Base-by-base conservation (phyloP, 2,329 filamentous ascomycete genomes). In the Stachybotrys chlorohalonatus region DNA sequence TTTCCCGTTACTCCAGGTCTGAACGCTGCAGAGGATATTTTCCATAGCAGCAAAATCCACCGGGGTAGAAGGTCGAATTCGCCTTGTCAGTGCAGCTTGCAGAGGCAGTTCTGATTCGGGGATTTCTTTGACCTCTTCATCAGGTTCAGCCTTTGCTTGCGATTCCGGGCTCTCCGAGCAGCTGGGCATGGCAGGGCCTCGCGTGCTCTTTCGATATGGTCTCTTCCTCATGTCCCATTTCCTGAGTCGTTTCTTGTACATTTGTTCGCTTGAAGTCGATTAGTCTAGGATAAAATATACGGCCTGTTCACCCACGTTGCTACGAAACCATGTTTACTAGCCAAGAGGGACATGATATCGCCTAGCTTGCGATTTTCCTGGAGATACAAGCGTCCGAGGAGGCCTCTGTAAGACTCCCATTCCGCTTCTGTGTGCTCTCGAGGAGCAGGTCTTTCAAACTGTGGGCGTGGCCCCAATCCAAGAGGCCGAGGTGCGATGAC, bases 191-290 rank as follows among this genome's bases (percentile, higher is more conserved):
- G 36, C 36, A 42, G 36, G 13, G 36, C 36, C 36, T 9, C 8
- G 58, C 11, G 57, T 42, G 47, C 57, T 62, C 57, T 66, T 70
- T 49, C 68, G 63, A 57, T 71, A 70, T 53, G 62, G 61, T 45
- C 68, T 63, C 54, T 72, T 72, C 53, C 69, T 66, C 24, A 72
- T 56, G 52, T 69, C 67, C 69, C 69, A 72, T 57, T 70, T 72
- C 59, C 68, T 69, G 49, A 72, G 59, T 36, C 69, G 64, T 57
- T 72, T 72, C 55, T 72, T 72, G 53, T 70, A 72, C 68, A 71
- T 72, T 62, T 72, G 68, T 54, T 70, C 68, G 53, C 69, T 72
- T 52, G 30, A 16, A 42, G 6, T 7, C 49, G 51, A 55, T 36
- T n/a, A 51, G 17, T 16, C 13, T 30, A 48, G 16, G 17, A 8